Conservation (phyloP, 2,329 filamentous ascomycete species). For the Aspergillus sp. region DNA sequence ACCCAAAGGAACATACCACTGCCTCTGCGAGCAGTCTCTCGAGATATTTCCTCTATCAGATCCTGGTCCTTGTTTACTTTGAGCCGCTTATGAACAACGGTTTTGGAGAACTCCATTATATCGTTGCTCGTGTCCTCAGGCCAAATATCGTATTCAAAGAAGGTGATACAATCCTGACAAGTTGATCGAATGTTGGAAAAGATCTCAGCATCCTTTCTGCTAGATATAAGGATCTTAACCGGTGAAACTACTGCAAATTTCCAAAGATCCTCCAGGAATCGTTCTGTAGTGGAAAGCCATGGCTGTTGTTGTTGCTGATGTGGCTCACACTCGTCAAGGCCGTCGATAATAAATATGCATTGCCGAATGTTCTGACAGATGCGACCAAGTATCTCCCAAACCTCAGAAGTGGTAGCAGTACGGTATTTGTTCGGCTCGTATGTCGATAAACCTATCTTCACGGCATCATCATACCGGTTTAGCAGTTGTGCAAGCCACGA, state of each 20-base stretch:
- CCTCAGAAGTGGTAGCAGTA: not conserved
- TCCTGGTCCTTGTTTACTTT: not conserved
- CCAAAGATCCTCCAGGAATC: not conserved
- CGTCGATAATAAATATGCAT: not conserved
- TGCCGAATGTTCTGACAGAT: not conserved
- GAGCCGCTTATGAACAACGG: not conserved
- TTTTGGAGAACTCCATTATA: not conserved
- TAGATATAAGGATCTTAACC: not conserved
- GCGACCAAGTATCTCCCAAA: not conserved
- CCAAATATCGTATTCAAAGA: not conserved
- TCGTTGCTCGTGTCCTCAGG: not conserved
- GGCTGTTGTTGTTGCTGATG: too few relatives aligned
- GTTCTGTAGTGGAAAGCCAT: not conserved
- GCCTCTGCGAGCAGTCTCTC: not conserved
- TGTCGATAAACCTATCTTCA: not conserved
- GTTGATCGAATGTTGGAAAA: not conserved
- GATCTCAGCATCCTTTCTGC: not conserved
- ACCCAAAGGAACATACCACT: not conserved
- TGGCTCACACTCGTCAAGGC: not conserved
- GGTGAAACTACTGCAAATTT: too few relatives aligned
- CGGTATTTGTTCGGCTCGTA: not conserved
- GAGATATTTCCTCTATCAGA: not conserved
- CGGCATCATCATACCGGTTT: not conserved
- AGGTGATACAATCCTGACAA: too few relatives aligned
- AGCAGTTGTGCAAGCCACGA: not conserved